These are phyloP conservation scores for Rhynchosporium graminicola DNA, from an alignment of 2,329 filamentous ascomycete species.

Conservation along the genomic window DNA sequence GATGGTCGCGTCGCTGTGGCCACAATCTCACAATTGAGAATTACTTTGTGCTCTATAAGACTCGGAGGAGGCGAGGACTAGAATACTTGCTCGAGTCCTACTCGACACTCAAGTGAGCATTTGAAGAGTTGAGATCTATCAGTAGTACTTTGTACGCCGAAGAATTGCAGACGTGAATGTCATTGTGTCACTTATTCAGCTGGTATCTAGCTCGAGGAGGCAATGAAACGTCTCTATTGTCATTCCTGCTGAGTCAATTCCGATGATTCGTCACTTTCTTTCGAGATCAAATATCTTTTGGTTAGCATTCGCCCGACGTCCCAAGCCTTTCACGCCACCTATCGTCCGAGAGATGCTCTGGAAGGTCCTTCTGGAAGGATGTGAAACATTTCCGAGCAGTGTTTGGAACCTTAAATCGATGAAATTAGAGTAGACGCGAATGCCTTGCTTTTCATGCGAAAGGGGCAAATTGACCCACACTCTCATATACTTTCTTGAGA, in stretches of 20 bases:
- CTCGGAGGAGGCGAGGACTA: not conserved
- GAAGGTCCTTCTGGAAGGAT: not conserved
- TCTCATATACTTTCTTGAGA: not conserved
- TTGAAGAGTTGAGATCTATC: not conserved
- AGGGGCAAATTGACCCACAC: not conserved
- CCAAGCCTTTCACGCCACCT: not conserved
- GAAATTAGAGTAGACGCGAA: not conserved
- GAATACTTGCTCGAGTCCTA: not conserved
- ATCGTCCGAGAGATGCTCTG: not conserved
- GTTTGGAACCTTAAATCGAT: not conserved
- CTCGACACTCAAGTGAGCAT: not conserved
- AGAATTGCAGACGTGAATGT: not conserved
- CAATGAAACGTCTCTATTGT: not conserved
- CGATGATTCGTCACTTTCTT: not conserved
- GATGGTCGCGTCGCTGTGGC: not conserved
- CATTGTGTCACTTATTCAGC: not conserved
- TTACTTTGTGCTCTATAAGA: not conserved
- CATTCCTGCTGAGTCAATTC: not conserved
- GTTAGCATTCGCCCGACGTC: not conserved
- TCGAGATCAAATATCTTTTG: not conserved
- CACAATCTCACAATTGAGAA: not conserved
- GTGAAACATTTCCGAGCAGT: conserved; percentile 1
- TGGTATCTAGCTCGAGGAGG: not conserved
- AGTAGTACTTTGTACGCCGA: not conserved
- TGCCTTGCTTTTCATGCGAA: not conserved